Evolutionary conservation across 176 grass and related monocot species (phyloP).

Genomic region (Oryza officinalis): DNA sequence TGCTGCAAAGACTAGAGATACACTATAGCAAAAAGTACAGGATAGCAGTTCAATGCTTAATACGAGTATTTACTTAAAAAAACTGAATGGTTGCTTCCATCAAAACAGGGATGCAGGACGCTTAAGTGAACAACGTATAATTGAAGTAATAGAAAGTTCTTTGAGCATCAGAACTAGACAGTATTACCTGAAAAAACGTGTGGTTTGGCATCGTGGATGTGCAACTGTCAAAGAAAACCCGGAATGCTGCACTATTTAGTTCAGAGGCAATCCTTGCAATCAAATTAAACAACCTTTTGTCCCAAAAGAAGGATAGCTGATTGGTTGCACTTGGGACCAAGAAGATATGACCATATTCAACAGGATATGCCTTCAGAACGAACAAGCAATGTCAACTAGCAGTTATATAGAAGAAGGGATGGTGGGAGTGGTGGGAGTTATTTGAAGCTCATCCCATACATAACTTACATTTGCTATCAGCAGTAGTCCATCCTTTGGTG

Average conservation of each 20-base stretch:
- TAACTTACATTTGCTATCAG: constrained; percentile 66
- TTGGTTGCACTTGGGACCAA: constrained; percentile 45
- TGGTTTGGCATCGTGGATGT: constrained; percentile 28
- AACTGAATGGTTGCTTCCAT: background rate
- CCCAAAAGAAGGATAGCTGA: constrained; percentile 41
- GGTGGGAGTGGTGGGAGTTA: background rate
- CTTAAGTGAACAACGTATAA: background rate
- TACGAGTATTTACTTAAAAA: constrained; percentile 10
- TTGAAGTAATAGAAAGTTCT: background rate
- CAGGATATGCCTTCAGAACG: constrained; percentile 52
- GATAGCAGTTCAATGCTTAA: background rate
- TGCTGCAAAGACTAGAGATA: background rate
- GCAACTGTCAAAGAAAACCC: constrained; percentile 52
- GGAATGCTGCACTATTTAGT: constrained; percentile 59
- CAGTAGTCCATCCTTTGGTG: constrained; percentile 53
- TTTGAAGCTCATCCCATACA: background rate
- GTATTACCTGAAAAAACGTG: constrained; percentile 56
- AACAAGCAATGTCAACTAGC: constrained; percentile 25
- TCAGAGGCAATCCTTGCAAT: constrained; percentile 51
- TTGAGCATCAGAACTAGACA: constrained; percentile 12
- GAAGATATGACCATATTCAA: constrained; percentile 74
- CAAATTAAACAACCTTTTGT: constrained; percentile 54
- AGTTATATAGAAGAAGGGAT: background rate
- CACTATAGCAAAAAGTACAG: background rate
- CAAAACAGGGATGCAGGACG: background rate